Evolutionary conservation across 768 basidiomycete genomes (phyloP).

Genomic region (Hirschioporus abietinus): DNA sequence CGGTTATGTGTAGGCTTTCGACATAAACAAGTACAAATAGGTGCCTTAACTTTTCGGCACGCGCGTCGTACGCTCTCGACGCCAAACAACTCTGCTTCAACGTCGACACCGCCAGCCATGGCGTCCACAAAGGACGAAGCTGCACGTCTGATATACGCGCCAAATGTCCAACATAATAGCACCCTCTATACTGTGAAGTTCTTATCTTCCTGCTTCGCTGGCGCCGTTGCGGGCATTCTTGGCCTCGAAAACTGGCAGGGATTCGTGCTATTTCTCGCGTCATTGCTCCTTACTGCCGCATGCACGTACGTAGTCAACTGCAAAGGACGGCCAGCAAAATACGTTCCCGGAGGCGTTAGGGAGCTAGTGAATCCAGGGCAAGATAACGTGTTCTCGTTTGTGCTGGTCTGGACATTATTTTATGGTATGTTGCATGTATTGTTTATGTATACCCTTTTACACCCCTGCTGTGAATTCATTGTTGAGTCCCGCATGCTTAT

Average conservation of each 20-base stretch:
- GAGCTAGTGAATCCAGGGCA: conserved; percentile 81
- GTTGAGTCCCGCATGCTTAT: conserved; percentile 10
- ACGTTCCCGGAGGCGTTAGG: conserved; percentile 53
- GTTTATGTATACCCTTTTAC: not conserved
- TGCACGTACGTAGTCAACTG: conserved; percentile 70
- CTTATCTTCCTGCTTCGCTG: conserved; percentile 77
- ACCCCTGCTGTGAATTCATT: conserved; percentile 8
- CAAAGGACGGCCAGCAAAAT: conserved; percentile 56
- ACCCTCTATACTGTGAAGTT: conserved; percentile 67
- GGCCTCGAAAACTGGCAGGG: conserved; percentile 84
- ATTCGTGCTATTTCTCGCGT: conserved; percentile 68
- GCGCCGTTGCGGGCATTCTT: conserved; percentile 83
- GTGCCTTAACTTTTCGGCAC: not conserved
- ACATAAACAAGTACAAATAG: not conserved
- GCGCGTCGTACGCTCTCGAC: not conserved
- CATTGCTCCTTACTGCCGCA: conserved; percentile 62
- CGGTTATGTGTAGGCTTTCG: not conserved
- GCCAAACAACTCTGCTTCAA: not conserved
- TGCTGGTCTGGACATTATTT: conserved; percentile 91
- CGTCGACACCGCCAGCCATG: not conserved
- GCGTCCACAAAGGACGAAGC: conserved; percentile 40
- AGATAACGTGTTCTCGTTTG: conserved; percentile 87
- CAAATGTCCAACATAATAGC: conserved; percentile 63
- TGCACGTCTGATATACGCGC: conserved; percentile 57
- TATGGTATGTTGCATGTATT: conserved; percentile 55